phyloP scores from a whole-genome alignment of 805 yeast species.

The Starmera dryadoides region DNA sequence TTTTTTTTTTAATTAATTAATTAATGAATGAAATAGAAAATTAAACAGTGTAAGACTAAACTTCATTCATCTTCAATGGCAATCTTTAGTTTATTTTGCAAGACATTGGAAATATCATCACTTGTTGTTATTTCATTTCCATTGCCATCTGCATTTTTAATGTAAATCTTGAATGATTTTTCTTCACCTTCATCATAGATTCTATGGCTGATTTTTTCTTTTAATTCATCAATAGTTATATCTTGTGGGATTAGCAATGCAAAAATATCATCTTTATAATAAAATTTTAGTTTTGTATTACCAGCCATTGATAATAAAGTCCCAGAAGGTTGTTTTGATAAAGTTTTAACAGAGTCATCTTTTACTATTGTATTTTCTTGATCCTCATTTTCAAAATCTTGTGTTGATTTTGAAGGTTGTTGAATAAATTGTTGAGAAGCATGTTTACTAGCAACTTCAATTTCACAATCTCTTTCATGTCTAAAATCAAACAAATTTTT shows the following conservation, averaged over 20 bases:
- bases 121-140: slow-evolving; percentile 26
- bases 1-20: not conserved
- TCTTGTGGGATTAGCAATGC: slow-evolving; percentile 51
- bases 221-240: slow-evolving; percentile 41
- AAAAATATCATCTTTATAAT: slow-evolving; percentile 75
- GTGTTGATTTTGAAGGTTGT: slow-evolving; percentile 1
- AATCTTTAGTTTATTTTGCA: slow-evolving; percentile 29
- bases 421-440: slow-evolving; percentile 1
- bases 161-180: slow-evolving; percentile 25
- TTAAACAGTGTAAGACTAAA: slow-evolving; percentile 3
- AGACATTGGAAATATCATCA: slow-evolving; percentile 24
- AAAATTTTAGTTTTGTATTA: slow-evolving; percentile 55
- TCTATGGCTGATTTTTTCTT: slow-evolving; percentile 43
- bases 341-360: slow-evolving; percentile 16
- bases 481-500: slow-evolving; percentile 59
- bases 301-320: slow-evolving; percentile 1
- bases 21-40: slow-evolving; percentile 7
- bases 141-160: slow-evolving; percentile 24
- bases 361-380: slow-evolving; percentile 19
- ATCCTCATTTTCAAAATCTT: slow-evolving; percentile 10
- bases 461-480: slow-evolving; percentile 27
- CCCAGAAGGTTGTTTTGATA: slow-evolving; percentile 5
- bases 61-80: slow-evolving; percentile 25
- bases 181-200: slow-evolving; percentile 29
- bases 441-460: slow-evolving; percentile 4